These are phyloP conservation scores for Coemansia sp. DNA, from an alignment of 192 early-diverging fungal species.

Conservation along the genomic window DNA sequence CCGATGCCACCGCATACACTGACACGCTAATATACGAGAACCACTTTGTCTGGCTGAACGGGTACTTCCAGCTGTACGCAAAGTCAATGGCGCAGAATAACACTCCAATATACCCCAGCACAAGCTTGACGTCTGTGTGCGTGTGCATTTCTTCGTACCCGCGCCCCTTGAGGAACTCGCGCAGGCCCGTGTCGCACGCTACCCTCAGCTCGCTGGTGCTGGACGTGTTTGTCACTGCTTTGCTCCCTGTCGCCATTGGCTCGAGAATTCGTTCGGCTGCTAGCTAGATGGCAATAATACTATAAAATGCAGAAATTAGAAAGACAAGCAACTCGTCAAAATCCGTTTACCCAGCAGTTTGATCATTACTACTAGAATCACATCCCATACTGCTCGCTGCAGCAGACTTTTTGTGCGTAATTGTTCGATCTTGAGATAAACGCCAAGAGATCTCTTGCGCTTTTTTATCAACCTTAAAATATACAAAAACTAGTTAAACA, in stretches of 20 bases:
- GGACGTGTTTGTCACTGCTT: slow-evolving; percentile 49
- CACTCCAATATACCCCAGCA: slow-evolving; percentile 76
- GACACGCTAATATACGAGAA: slow-evolving; percentile 60
- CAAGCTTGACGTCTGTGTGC: slow-evolving; percentile 79
- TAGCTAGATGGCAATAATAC: not conserved
- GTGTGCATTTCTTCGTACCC: slow-evolving; percentile 70
- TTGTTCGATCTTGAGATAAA: no score
- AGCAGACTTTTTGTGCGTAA: no score
- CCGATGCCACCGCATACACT: slow-evolving; percentile 50
- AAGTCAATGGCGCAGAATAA: slow-evolving; percentile 70
- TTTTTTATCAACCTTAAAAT: no score
- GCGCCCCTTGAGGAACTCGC: slow-evolving; percentile 41
- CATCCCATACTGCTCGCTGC: no score
- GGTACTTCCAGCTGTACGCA: slow-evolving; percentile 66
- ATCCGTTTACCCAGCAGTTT: no score
- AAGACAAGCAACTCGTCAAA: not conserved
- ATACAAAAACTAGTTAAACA: no score
- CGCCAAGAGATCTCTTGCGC: no score
- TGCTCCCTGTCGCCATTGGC: slow-evolving; percentile 1
- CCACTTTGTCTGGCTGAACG: slow-evolving; percentile 62
- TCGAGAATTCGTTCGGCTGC: not conserved
- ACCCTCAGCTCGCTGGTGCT: slow-evolving; percentile 57
- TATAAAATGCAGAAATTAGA: not conserved
- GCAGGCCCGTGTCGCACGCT: slow-evolving; percentile 64
- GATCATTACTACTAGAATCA: no score